These are phyloP conservation scores for Russula lepida DNA, from an alignment of 768 basidiomycete genomes.

Conservation along the genomic window DNA sequence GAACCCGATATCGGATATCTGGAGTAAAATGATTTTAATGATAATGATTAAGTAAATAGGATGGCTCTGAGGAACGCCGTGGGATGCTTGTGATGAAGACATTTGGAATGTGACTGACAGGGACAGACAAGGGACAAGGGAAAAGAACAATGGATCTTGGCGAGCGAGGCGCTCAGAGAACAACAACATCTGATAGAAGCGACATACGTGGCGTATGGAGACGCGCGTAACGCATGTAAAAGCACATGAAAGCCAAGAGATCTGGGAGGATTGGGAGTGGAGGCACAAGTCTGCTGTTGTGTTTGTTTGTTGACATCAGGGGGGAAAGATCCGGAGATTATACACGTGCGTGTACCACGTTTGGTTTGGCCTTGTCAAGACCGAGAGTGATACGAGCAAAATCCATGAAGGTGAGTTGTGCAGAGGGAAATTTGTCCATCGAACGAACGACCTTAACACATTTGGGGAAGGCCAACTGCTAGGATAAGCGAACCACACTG, in stretches of 20 bases:
- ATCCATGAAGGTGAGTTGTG: neutral
- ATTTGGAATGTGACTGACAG: neutral
- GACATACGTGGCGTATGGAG: constrained; percentile 13
- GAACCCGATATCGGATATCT: neutral
- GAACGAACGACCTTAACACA: neutral
- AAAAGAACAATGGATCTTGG: neutral
- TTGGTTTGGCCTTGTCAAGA: neutral
- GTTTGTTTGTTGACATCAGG: constrained; percentile 1
- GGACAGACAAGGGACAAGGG: neutral
- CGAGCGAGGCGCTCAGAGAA: constrained; percentile 18
- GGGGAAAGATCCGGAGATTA: constrained; percentile 17
- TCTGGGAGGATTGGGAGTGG: constrained; percentile 3
- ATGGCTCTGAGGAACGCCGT: neutral
- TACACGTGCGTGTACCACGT: constrained; percentile 2
- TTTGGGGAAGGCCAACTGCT: constrained; percentile 7
- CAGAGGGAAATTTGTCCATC: neutral
- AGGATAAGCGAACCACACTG: neutral
- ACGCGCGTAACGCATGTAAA: constrained; percentile 12
- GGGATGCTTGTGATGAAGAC: neutral
- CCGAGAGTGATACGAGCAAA: neutral
- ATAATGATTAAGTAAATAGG: constrained; percentile 1
- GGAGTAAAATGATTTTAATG: neutral
- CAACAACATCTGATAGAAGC: constrained; percentile 18
- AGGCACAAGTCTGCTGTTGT: neutral
- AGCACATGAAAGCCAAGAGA: constrained; percentile 16